Evolutionary conservation across 305 asterid species (phyloP), one percentile per base, ranked within the genome.

Genomic region (Lippia alba): DNA sequence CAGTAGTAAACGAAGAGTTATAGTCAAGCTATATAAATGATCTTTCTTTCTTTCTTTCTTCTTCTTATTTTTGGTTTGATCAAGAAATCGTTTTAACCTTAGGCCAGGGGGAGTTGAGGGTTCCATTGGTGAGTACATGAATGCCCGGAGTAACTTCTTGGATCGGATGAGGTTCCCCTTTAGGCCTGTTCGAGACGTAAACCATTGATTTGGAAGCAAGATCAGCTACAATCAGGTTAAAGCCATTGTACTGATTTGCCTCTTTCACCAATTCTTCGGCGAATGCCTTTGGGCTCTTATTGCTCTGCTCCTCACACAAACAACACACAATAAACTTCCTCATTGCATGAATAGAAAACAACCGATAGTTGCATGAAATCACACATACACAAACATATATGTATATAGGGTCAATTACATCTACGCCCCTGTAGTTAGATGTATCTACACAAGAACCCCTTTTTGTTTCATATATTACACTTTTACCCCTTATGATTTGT

Each of bases 21-120:
- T 4, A 36, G 1, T 24, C 30, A 24, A 36, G 41, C 8, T 36
- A 36, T 4, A 36, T 5, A 36, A 4, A 36, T 36, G 41, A 7
- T 36, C 9, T 36, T 36, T 36, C 9, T 36, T 36, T 36, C 9
- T 36, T 36, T 36, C 6, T 4, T 8, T 8, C 41, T 36, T 36
- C 9, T 24, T 24, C 1, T 24, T 24, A 24, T 24, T 24, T 1
- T 24, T 24, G 1, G 30, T 24, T 24, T 24, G 30, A 24, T 24
- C 30, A 24, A 24, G 30, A 24, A 24, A 24, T 24, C 1, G 1
- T 24, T 24, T 24, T 24, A 40, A 83, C 96, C 91, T 90, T 90
- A 19, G 96, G 96, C 95, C 95, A 90, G 1, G 95, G 91, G 7
- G 95, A 83, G 77, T 85, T 85, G 56, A 84, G 79, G 51, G 72